Evolutionary conservation across 176 grass and related monocot species (phyloP), one percentile per base, ranked within the genome.

Genomic region (Aegilops tauschii): DNA sequence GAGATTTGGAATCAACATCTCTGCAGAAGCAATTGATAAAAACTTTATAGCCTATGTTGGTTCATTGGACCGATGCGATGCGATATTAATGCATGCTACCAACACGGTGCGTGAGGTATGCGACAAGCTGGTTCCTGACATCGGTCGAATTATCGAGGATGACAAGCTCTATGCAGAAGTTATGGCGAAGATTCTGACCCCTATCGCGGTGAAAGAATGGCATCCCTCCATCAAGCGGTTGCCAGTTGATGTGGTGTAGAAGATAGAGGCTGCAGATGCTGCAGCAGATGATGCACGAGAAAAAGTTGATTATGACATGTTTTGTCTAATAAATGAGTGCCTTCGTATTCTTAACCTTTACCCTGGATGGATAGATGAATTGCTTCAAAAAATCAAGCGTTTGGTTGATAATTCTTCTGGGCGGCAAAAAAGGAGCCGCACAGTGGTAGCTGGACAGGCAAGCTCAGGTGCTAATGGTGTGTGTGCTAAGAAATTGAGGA

Each of bases 131-230:
- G 76, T 61, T 61, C 50, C 50, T 23, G 31, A 12, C 20, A 61
- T 78, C 59, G 10, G 76, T 34, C 1, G 3, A 8, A 59, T 61
- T 36, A 61, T 78, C 5, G 18, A 78, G 47, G 31, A 78, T 4
- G 9, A 78, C 30, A 12, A 1, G 52, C 29, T 36, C 9, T 78
- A 61, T 37, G 76, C 52, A 37, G 9, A 61, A 36, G 76, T 78
- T 37, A 61, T 78, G 76, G 29, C 17, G 9, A 78, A 37, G 76
- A 78, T 78, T 61, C 29, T 78, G 30, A 78, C 52, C 76, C 76
- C 76, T 8, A 20, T 18, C 18, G 12, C 56, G 2, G 9, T 36
- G 52, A 2, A 11, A 61, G 50, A 78, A 36, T 78, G 52, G 76
- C 8, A 36, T 21, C 54, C 54, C 76, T 37, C 76, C 62, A 23